These are phyloP conservation scores for Nyctanthes arbortristis DNA, from an alignment of 257 asterid genomes.

Conservation along the genomic window DNA sequence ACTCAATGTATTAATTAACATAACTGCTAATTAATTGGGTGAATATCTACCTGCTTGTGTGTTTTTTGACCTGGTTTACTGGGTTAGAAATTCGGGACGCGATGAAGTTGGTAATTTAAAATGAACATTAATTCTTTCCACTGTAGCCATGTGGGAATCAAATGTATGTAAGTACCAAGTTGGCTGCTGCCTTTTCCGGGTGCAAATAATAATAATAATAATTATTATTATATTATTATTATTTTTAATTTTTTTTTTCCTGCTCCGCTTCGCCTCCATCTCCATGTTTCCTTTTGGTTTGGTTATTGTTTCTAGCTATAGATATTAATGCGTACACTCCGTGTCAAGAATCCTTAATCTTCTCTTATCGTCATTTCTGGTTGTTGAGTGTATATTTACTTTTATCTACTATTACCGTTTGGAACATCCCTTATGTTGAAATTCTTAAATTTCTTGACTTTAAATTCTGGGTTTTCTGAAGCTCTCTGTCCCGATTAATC, in stretches of 20 bases:
- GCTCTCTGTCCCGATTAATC: conserved; percentile 1
- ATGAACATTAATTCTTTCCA: too few species aligned
- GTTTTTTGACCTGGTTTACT: too few species aligned
- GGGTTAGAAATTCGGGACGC: too few species aligned
- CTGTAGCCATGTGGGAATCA: conserved; percentile 22
- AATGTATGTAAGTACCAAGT: neutral
- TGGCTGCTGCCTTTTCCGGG: conserved; percentile 8
- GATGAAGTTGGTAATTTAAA: too few species aligned
- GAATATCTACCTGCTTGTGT: too few species aligned
- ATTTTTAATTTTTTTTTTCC: too few species aligned
- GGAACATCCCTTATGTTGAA: conserved; percentile 11
- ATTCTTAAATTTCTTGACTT: conserved; percentile 21
- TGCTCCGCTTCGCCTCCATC: too few species aligned
- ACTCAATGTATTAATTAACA: neutral
- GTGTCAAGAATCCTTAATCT: too few species aligned
- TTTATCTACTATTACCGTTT: neutral
- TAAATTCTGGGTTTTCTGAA: conserved; percentile 23
- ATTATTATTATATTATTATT: neutral
- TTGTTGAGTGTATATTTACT: neutral
- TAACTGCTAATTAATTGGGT: neutral
- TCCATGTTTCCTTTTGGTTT: too few species aligned
- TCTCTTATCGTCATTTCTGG: too few species aligned
- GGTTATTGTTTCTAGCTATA: neutral
- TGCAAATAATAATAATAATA: neutral
- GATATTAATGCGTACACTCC: neutral